These are phyloP conservation scores for Nicotiana paniculata DNA, from an alignment of 257 asterid species.

Conservation along the genomic window DNA sequence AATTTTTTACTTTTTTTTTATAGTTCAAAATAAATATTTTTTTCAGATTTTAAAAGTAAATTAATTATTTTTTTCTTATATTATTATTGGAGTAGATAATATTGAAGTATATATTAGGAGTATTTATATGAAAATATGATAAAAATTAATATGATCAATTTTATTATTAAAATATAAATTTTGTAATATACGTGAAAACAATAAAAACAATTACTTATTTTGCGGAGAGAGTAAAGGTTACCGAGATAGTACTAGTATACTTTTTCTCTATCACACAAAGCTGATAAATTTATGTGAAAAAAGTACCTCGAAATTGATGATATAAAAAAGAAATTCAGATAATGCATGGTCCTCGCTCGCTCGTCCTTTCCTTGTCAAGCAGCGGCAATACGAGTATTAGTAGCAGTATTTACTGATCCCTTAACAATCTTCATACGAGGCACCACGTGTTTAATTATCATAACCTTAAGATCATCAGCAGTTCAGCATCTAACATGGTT, in stretches of 20 bases:
- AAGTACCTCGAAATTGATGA: constrained; percentile 14
- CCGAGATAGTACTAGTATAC: neutral
- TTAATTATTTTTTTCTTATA: too few relatives aligned
- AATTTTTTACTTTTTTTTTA: too few relatives aligned
- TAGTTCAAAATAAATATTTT: too few relatives aligned
- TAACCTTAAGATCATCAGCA: neutral
- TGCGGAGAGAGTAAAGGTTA: neutral
- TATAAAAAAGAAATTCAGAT: neutral
- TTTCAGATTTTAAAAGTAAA: too few relatives aligned
- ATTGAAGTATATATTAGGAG: too few relatives aligned
- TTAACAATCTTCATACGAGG: neutral
- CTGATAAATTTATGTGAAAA: constrained; percentile 16
- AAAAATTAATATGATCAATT: too few relatives aligned
- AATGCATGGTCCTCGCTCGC: neutral
- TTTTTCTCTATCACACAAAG: constrained; percentile 11
- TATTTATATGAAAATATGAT: too few relatives aligned
- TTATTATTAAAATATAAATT: too few relatives aligned
- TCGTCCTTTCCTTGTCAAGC: neutral
- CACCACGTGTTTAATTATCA: neutral
- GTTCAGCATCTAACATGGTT: too few relatives aligned
- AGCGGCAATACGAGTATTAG: neutral
- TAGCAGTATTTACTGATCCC: neutral
- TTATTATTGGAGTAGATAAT: too few relatives aligned
- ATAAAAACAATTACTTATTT: too few relatives aligned
- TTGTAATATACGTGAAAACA: too few relatives aligned